These are phyloP conservation scores for Solanum clarkiae DNA, from an alignment of 257 asterid species.

Conservation along the genomic window DNA sequence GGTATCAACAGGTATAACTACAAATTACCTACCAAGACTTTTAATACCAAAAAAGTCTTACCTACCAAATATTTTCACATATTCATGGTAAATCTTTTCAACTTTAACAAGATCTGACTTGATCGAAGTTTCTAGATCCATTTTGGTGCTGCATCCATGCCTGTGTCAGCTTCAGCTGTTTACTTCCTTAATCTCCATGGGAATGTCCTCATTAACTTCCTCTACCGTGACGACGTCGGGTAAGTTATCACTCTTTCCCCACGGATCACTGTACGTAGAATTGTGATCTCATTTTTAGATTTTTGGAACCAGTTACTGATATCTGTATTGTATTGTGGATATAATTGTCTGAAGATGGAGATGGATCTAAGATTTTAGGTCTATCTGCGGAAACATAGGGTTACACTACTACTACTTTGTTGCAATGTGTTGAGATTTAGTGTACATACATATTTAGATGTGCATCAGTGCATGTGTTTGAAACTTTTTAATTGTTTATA, in stretches of 20 bases:
- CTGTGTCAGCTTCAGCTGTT: conserved; percentile 96
- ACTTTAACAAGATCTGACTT: background rate
- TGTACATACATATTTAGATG: background rate
- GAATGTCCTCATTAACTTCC: conserved; percentile 97
- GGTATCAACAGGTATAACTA: too few relatives aligned
- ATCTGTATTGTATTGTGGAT: background rate
- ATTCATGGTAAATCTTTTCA: too few relatives aligned
- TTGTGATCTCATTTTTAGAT: background rate
- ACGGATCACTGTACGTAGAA: background rate
- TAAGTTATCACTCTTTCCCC: conserved; percentile 1
- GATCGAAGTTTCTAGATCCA: background rate
- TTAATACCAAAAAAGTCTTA: too few relatives aligned
- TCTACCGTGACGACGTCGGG: conserved; percentile 98
- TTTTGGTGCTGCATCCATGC: conserved; percentile 46
- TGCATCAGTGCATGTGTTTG: background rate
- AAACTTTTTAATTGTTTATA: background rate
- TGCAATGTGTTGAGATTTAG: background rate
- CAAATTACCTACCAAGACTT: too few relatives aligned
- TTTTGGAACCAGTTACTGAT: background rate
- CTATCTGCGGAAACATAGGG: background rate
- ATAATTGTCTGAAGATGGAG: background rate
- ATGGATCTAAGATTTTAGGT: background rate
- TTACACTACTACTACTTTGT: background rate
- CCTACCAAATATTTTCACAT: too few relatives aligned
- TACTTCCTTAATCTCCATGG: conserved; percentile 96